These are phyloP conservation scores for Hyphopichia buzzinii DNA, from an alignment of 1,139 yeast species.

Conservation along the genomic window DNA sequence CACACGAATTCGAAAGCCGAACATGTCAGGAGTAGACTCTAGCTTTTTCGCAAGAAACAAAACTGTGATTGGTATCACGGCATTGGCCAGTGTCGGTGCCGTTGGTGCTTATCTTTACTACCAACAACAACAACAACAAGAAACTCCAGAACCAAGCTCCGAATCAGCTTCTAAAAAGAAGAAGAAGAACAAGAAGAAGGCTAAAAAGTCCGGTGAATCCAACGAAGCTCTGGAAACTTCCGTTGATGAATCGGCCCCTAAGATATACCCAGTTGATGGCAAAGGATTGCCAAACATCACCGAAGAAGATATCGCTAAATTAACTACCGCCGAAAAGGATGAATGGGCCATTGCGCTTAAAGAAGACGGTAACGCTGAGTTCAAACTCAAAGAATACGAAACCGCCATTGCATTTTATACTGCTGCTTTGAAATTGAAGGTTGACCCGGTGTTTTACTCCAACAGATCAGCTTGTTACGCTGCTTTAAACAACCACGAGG, in stretches of 20 bases:
- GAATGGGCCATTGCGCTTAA: constrained; percentile 76
- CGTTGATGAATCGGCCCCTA: constrained; percentile 11
- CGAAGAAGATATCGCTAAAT: constrained; percentile 42
- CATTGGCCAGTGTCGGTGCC: constrained; percentile 61
- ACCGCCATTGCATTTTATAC: constrained; percentile 77
- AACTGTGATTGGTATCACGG: constrained; percentile 56
- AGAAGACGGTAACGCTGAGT: constrained; percentile 84
- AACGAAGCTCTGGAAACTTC: constrained; percentile 10
- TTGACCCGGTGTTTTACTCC: constrained; percentile 87
- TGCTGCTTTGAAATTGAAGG: constrained; percentile 69
- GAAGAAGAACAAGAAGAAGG: constrained; percentile 37
- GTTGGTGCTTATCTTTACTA: constrained; percentile 60
- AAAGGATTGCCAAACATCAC: constrained; percentile 59
- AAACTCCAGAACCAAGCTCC: constrained; percentile 12
- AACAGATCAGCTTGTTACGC: constrained; percentile 96
- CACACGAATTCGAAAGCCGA: neutral
- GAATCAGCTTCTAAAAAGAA: constrained; percentile 23
- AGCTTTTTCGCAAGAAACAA: constrained; percentile 56
- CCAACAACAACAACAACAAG: constrained; percentile 25
- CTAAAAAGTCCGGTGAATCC: constrained; percentile 16
- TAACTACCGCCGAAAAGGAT: constrained; percentile 57
- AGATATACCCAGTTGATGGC: constrained; percentile 45
- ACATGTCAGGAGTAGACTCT: constrained; percentile 15
- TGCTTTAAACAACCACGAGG: constrained; percentile 72
- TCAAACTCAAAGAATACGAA: constrained; percentile 66